Conservation (phyloP, 148 eudicot species). For the Rhododendron kiyosumense region DNA sequence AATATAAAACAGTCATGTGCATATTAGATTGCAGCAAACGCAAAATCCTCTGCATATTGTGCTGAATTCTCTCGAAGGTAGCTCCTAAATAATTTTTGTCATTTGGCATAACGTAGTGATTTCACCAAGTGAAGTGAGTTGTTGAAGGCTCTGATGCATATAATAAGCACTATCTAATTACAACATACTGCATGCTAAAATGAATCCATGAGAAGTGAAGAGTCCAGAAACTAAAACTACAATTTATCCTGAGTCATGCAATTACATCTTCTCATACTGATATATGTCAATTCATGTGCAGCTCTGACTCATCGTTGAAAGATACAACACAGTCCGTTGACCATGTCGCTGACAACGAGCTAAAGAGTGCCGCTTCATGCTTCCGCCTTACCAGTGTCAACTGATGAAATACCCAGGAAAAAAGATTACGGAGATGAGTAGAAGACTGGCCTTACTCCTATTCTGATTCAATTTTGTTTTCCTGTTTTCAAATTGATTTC, state of each 20-base stretch:
- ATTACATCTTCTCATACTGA: not conserved
- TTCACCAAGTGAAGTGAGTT: not conserved
- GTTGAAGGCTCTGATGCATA: not conserved
- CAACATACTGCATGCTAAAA: not conserved
- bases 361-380: slow-evolving; percentile 69
- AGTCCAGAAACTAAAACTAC: not conserved
- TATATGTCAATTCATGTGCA: slow-evolving; percentile 24
- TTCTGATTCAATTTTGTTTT: not conserved
- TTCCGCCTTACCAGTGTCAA: slow-evolving; percentile 76
- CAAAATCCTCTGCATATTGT: not conserved
- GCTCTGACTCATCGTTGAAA: slow-evolving; percentile 61
- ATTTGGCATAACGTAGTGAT: not conserved
- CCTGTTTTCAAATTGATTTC: not conserved
- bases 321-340: slow-evolving; percentile 48
- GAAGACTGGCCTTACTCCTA: slow-evolving; percentile 8
- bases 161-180: not conserved
- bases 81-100: not conserved
- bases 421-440: not conserved
- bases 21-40: not conserved
- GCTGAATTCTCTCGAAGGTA: not conserved
- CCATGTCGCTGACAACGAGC: slow-evolving; percentile 54
- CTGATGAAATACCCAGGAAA: slow-evolving; percentile 17
- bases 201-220: not conserved
- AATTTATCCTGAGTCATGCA: not conserved
- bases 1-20: not conserved